Evolutionary conservation across 2,329 filamentous ascomycete species (phyloP).

Genomic region (Penicillium sumatraense): DNA sequence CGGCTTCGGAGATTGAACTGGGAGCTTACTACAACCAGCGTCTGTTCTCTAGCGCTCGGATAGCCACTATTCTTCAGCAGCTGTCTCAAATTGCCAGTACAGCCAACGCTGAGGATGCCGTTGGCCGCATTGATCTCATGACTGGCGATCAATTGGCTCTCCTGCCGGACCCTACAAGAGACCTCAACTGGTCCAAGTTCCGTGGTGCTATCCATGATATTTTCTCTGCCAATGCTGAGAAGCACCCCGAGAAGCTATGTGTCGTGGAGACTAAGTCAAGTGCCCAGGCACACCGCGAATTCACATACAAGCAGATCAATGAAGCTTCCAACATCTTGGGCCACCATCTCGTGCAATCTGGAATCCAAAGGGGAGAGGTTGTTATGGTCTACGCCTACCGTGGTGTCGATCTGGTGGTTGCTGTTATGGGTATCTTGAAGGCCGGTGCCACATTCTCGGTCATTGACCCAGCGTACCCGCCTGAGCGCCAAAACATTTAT

Average conservation of each 20-base stretch:
- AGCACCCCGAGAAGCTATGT: constrained; percentile 70
- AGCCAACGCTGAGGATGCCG: constrained; percentile 45
- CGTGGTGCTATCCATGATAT: constrained; percentile 52
- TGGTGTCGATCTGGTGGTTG: constrained; percentile 75
- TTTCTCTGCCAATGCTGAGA: constrained; percentile 58
- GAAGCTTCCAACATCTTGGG: constrained; percentile 81
- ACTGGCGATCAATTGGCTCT: constrained; percentile 38
- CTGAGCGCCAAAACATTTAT: constrained; percentile 79
- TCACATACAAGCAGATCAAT: constrained; percentile 85
- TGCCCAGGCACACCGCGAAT: constrained; percentile 63
- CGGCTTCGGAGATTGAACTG: constrained; percentile 34
- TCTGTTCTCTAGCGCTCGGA: constrained; percentile 51
- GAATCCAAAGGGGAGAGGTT: constrained; percentile 78
- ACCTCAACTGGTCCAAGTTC: constrained; percentile 52
- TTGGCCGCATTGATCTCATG: constrained; percentile 51
- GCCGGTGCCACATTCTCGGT: constrained; percentile 64
- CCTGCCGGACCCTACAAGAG: constrained; percentile 48
- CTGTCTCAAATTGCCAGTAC: constrained; percentile 46
- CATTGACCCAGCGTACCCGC: constrained; percentile 82
- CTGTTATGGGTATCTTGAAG: constrained; percentile 76
- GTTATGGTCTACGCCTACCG: constrained; percentile 92
- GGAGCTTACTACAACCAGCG: constrained; percentile 51
- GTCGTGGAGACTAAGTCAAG: constrained; percentile 66
- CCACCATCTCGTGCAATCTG: constrained; percentile 75
- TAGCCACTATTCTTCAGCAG: constrained; percentile 50